These are phyloP conservation scores for Pisolithus sp. DNA, from an alignment of 768 basidiomycete genomes.

Conservation along the genomic window DNA sequence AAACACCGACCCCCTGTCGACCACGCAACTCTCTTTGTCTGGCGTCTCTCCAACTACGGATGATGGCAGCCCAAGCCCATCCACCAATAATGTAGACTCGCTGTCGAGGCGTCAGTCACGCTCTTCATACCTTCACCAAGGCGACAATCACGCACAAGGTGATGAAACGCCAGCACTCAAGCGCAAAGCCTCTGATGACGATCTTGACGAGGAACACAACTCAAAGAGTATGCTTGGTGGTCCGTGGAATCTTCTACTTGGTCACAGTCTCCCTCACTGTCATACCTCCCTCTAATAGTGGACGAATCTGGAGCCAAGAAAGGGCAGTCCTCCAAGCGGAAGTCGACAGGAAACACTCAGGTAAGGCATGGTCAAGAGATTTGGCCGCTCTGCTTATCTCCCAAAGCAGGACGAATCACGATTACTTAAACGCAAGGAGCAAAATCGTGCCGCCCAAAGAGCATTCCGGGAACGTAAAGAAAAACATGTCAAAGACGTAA, in stretches of 20 bases:
- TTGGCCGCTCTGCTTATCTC: constrained; percentile 2
- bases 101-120: constrained; percentile 14
- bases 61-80: constrained; percentile 76
- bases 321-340: constrained; percentile 28
- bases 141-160: constrained; percentile 19
- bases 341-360: constrained; percentile 33
- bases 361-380: constrained; percentile 17
- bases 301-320: constrained; percentile 25
- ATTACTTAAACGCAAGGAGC: constrained; percentile 86
- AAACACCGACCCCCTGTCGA: constrained; percentile 55
- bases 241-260: constrained; percentile 25
- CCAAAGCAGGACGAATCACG: constrained; percentile 58
- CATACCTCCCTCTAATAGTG: constrained; percentile 7
- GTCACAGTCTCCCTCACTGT: constrained; percentile 1
- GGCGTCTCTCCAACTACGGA: constrained; percentile 60
- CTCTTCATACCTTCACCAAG: constrained; percentile 10
- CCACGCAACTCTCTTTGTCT: constrained; percentile 42
- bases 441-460: constrained; percentile 94
- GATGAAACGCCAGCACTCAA: constrained; percentile 52
- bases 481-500: constrained; percentile 92
- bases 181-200: constrained; percentile 69
- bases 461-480: constrained; percentile 97
- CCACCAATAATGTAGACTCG: constrained; percentile 36
- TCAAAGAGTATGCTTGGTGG: constrained; percentile 62
- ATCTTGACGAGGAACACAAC: constrained; percentile 57